These are phyloP conservation scores for Cadophora luteo-olivacea DNA, from an alignment of 2,329 filamentous ascomycete species.

Conservation along the genomic window DNA sequence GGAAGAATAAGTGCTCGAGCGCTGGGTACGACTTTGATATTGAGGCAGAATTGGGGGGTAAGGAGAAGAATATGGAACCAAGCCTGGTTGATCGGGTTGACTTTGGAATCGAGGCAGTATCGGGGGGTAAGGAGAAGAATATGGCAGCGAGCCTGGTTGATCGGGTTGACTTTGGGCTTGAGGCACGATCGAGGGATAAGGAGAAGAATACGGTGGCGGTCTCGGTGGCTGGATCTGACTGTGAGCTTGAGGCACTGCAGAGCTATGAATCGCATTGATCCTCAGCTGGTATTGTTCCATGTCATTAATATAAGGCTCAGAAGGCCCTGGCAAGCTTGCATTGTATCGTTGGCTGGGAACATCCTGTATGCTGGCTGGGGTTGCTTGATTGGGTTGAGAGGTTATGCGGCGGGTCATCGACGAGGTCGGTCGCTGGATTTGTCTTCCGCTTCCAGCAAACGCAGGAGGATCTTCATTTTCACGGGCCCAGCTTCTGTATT, in stretches of 20 bases:
- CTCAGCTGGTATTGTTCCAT: background rate
- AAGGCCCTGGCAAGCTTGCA: background rate
- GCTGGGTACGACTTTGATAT: too few relatives aligned
- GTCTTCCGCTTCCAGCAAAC: background rate
- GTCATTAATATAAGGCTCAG: background rate
- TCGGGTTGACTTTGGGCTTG: too few relatives aligned
- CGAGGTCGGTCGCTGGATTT: background rate
- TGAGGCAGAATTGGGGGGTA: too few relatives aligned
- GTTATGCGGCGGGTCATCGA: background rate
- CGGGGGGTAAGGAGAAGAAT: background rate
- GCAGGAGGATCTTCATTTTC: background rate
- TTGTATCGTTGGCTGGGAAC: background rate
- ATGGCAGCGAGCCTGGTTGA: background rate
- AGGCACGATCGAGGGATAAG: background rate
- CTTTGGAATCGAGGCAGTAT: background rate
- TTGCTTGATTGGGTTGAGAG: background rate
- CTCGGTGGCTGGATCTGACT: background rate
- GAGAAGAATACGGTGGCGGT: background rate
- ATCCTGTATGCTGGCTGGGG: background rate
- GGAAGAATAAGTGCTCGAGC: background rate
- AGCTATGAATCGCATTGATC: background rate
- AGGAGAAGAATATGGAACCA: too few relatives aligned
- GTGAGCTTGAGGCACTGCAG: background rate
- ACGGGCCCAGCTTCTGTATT: background rate
- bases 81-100: too few relatives aligned